Base-by-base conservation (phyloP, 2,329 filamentous ascomycete species). In the Cytospora mali region DNA sequence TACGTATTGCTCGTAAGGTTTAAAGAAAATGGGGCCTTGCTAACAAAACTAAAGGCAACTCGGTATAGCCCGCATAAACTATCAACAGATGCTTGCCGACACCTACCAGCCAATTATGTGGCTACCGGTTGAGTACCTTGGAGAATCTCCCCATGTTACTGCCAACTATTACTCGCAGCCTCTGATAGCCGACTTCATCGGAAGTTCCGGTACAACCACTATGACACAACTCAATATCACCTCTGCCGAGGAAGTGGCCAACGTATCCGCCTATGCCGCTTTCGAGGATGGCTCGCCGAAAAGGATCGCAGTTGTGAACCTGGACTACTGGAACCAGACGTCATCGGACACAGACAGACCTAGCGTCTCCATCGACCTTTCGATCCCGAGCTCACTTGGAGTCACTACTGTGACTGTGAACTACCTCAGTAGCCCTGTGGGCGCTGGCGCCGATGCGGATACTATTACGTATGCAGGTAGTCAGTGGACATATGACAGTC, bases 131-230 rank as follows among this genome's bases (percentile, higher is more conserved):
- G 68, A 68, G 10, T 73, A 71, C 51, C 69, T 69, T 1, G 71
- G 70, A 5, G n/a, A 67, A 9, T 58, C 62, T 11, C 67, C 74
- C 6, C 74, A 75, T 48, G 73, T 75, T 0, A 73, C 74, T 58
- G 62, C 73, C 18, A 74, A 74, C 64, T 75, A 69, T 62, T 76
- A 75, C 67, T 71, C 74, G 55, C 73, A 75, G 64, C 74, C 73
- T 0, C 71, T 75, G 64, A 64, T 74, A 7, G 72, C 70, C 2
- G 74, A 75, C 66, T 74, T 76, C 63, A 70, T 75, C 51, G 73
- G 74, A 27, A 54, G 56, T 13, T 71, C 71, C 6, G 70, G 71
- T 2, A 68, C 64, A 21, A 72, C 72, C 4, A 67, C 66, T 18
- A 68, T 74, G 11, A 63, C 67, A 16, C 64, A 69, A 52, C 66